phyloP scores from a whole-genome alignment of 352 stramenopile species.

The Albugo laibachii region DNA sequence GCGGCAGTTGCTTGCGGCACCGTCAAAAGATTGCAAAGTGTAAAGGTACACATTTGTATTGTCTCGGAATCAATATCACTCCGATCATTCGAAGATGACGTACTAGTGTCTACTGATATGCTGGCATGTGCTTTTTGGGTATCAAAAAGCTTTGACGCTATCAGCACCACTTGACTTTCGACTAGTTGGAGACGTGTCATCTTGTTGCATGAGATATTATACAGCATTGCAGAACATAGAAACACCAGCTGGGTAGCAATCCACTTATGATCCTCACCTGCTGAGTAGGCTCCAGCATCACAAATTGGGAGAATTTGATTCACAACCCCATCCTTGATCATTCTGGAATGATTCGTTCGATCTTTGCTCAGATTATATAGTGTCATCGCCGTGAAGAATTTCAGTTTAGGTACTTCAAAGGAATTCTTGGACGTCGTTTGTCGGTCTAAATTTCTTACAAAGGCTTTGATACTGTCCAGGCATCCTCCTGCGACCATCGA shows the following conservation, averaged over 20 bases:
- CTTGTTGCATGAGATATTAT: constrained; percentile 53
- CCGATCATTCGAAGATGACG: constrained; percentile 17
- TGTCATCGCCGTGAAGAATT: constrained; percentile 29
- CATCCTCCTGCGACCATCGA: constrained; percentile 57
- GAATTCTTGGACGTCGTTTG: constrained; percentile 8
- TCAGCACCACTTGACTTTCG: constrained; percentile 33
- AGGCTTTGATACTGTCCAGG: constrained; percentile 27
- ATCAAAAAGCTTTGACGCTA: constrained; percentile 6
- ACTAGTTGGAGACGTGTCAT: constrained; percentile 44
- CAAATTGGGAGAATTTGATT: constrained; percentile 17
- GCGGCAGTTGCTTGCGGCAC: constrained; percentile 59
- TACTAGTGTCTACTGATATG: constrained; percentile 1
- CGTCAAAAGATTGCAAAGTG: constrained; percentile 55
- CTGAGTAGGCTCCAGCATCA: background rate
- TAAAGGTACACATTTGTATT: constrained; percentile 48
- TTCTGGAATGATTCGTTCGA: constrained; percentile 27
- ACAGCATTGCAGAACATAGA: constrained; percentile 35
- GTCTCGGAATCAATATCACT: constrained; percentile 19
- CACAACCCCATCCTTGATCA: constrained; percentile 56
- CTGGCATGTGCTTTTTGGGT: no score
- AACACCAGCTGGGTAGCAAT: constrained; percentile 6
- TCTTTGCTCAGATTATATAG: constrained; percentile 65
- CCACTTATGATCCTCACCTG: constrained; percentile 2
- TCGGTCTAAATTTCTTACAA: constrained; percentile 4
- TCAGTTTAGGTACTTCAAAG: constrained; percentile 13